phyloP scores from a whole-genome alignment of 345 rosid species.

The Crucihimalaya himalaica region DNA sequence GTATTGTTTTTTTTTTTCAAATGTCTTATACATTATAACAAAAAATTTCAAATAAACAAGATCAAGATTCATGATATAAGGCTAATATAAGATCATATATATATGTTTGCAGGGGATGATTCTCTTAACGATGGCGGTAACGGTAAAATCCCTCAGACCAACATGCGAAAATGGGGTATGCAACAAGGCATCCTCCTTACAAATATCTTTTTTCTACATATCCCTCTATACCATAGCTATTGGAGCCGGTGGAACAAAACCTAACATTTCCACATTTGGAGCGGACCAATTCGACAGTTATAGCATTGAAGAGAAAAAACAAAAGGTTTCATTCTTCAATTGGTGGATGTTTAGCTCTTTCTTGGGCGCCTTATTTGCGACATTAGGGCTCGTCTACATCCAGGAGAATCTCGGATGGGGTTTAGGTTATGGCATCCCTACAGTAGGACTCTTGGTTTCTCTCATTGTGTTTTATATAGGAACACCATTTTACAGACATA shows the following conservation, averaged over 20 bases:
- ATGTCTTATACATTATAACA: not conserved
- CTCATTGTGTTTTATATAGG: conserved; percentile 72
- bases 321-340: conserved; percentile 84
- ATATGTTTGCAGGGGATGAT: conserved; percentile 76
- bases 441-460: conserved; percentile 69
- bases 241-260: conserved; percentile 92
- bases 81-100: not conserved
- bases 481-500: conserved; percentile 83
- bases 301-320: conserved; percentile 55
- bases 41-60: not conserved
- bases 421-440: conserved; percentile 82
- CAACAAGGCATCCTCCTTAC: conserved; percentile 68
- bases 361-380: conserved; percentile 73
- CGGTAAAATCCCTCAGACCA: conserved; percentile 65
- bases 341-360: conserved; percentile 98
- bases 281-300: conserved; percentile 94
- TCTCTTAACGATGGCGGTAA: conserved; percentile 71
- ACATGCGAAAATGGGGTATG: conserved; percentile 65
- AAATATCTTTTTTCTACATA: conserved; percentile 65
- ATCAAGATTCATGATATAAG: not conserved
- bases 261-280: conserved; percentile 91
- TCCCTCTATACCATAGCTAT: conserved; percentile 78
- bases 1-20: no score
- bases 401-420: conserved; percentile 95
- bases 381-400: conserved; percentile 78